A percentile compares a stretch with the other conserved stretches of the same genome.
Conservation (phyloP, 306 rosid species). For the Casuarina cunninghamiana region DNA sequence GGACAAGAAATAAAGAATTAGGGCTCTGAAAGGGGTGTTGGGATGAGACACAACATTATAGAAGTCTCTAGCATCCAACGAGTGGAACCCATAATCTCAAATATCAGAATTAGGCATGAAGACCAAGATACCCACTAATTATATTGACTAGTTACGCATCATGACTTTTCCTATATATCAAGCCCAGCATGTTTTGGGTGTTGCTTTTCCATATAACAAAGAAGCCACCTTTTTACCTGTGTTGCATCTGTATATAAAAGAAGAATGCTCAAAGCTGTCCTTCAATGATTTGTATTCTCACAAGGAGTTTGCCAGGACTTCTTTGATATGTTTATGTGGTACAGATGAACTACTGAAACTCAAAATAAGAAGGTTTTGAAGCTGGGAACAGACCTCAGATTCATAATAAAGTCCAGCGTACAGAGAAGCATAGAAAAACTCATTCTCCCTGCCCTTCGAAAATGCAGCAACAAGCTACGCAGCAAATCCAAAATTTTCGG, state of each 20-base stretch:
- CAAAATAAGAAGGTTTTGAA: slow-evolving; percentile 13
- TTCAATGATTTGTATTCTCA: background rate
- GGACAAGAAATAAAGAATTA: background rate
- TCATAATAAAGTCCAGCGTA: slow-evolving; percentile 85
- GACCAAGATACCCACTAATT: background rate
- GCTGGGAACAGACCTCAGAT: slow-evolving; percentile 65
- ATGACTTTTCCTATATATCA: background rate
- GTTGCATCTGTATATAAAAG: background rate
- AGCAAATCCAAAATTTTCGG: slow-evolving; percentile 28
- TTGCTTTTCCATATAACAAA: background rate
- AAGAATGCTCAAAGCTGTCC: background rate
- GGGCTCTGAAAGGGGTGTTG: background rate
- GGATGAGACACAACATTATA: background rate
- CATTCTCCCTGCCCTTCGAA: slow-evolving; percentile 57
- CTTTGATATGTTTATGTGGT: background rate
- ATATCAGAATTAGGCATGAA: background rate
- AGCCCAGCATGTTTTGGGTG: background rate
- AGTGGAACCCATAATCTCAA: background rate
- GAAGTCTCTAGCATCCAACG: background rate
- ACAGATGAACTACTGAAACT: background rate
- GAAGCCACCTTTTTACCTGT: slow-evolving; percentile 2
- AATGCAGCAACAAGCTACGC: slow-evolving; percentile 77
- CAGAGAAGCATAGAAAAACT: slow-evolving; percentile 71
- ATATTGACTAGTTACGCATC: background rate
- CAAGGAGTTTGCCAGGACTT: background rate